Evolutionary conservation across 83 land plant species (phyloP).

Genomic region (Picea abies): DNA sequence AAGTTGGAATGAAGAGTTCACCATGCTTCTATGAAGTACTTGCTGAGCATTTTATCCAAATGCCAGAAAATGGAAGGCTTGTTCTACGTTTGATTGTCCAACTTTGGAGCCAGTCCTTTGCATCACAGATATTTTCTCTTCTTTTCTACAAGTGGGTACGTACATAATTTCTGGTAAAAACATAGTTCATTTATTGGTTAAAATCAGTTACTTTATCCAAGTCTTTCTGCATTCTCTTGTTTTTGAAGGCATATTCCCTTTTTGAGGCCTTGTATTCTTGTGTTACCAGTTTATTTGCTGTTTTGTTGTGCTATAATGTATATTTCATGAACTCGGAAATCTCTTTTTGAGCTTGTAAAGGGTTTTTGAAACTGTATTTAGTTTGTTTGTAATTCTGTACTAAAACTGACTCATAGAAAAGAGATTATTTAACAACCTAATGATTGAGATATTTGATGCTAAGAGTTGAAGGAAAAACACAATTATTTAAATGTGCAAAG

Average conservation of each 20-base stretch:
- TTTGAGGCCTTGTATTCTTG: constrained; percentile 7
- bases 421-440: not conserved
- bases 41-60: constrained; percentile 81
- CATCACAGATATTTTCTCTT: constrained; percentile 92
- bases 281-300: not conserved
- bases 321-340: not conserved
- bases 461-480: not conserved
- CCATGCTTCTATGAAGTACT: constrained; percentile 93
- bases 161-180: not conserved
- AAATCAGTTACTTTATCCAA: not conserved
- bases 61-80: constrained; percentile 73
- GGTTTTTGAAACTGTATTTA: not conserved
- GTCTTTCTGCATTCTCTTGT: constrained; percentile 6
- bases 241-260: not conserved
- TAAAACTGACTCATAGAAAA: not conserved
- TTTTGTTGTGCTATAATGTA: not conserved
- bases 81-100: constrained; percentile 86
- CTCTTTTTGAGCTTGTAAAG: not conserved
- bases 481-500: not conserved
- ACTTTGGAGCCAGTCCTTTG: constrained; percentile 98
- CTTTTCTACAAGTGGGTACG: constrained; percentile 97
- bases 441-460: not conserved
- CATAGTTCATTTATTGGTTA: not conserved
- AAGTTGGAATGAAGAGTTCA: constrained; percentile 24
- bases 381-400: not conserved